These are phyloP conservation scores for Amanita muscaria DNA, from an alignment of 768 basidiomycete genomes.

Conservation along the genomic window DNA sequence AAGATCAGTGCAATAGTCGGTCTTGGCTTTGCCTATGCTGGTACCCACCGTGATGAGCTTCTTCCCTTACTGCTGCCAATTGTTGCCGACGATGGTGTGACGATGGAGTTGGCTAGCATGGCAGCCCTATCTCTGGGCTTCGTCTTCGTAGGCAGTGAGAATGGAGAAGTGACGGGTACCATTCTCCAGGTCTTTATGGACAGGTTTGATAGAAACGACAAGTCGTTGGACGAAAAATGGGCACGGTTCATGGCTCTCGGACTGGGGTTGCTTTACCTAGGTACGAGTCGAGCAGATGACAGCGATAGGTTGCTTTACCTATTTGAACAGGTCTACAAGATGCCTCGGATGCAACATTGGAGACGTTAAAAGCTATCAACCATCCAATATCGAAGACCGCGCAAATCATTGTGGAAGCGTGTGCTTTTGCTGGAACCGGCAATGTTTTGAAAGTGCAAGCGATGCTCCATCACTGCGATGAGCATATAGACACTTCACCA, in stretches of 20 bases:
- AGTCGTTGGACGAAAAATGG: constrained; percentile 88
- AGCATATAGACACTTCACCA: constrained; percentile 60
- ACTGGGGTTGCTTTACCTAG: constrained; percentile 83
- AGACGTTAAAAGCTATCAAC: constrained; percentile 87
- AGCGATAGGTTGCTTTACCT: neutral
- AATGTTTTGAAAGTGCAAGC: constrained; percentile 90
- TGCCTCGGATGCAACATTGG: constrained; percentile 86
- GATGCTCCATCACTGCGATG: constrained; percentile 90
- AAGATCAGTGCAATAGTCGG: constrained; percentile 88
- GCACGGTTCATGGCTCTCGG: constrained; percentile 84
- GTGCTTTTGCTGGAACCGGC: constrained; percentile 90
- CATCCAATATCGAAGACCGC: constrained; percentile 89
- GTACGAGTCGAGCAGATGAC: constrained; percentile 32
- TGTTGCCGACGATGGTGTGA: constrained; percentile 70
- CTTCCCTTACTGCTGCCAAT: constrained; percentile 69
- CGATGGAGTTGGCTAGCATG: constrained; percentile 85
- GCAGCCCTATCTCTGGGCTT: constrained; percentile 88
- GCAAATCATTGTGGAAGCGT: constrained; percentile 87
- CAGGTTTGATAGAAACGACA: constrained; percentile 49
- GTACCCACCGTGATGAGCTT: constrained; percentile 86
- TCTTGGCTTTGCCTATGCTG: constrained; percentile 88
- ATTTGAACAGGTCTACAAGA: constrained; percentile 71
- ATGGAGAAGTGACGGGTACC: constrained; percentile 84
- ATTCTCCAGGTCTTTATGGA: constrained; percentile 93
- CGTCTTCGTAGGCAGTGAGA: constrained; percentile 90